Conservation (phyloP, 495 filamentous ascomycete species). For the Sordaria brevicollis region DNA sequence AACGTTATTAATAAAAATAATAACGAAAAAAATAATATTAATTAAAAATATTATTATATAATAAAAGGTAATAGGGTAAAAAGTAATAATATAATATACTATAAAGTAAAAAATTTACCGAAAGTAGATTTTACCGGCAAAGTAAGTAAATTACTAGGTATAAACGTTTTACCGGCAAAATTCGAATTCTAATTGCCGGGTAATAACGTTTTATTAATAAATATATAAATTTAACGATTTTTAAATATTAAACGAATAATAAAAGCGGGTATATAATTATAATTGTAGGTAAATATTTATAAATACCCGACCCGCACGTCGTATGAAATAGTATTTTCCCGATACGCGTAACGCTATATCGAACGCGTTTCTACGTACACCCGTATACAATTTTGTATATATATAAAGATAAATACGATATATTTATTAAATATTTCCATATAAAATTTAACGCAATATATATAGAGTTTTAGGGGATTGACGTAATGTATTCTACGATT, state of each 20-base stretch:
- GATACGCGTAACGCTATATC: background rate
- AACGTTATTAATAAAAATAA: background rate
- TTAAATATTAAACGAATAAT: too few relatives aligned
- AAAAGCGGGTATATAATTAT: too few relatives aligned
- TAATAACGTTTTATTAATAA: background rate
- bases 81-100: background rate
- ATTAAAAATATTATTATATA: too few relatives aligned
- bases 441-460: background rate
- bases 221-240: too few relatives aligned
- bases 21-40: background rate
- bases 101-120: background rate
- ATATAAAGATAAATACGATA: background rate
- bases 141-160: background rate
- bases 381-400: background rate
- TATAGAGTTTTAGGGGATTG: conserved; percentile 4
- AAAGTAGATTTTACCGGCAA: background rate
- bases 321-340: background rate
- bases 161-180: background rate
- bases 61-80: background rate
- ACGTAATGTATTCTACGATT: too few relatives aligned
- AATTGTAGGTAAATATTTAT: too few relatives aligned
- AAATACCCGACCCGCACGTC: background rate
- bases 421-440: background rate
- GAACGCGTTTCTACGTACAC: background rate
- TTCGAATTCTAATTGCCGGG: too few relatives aligned